Evolutionary conservation across 2,329 filamentous ascomycete genomes (phyloP), one percentile per base, ranked within the genome.

Genomic region (Diaporthe ilicicola): DNA sequence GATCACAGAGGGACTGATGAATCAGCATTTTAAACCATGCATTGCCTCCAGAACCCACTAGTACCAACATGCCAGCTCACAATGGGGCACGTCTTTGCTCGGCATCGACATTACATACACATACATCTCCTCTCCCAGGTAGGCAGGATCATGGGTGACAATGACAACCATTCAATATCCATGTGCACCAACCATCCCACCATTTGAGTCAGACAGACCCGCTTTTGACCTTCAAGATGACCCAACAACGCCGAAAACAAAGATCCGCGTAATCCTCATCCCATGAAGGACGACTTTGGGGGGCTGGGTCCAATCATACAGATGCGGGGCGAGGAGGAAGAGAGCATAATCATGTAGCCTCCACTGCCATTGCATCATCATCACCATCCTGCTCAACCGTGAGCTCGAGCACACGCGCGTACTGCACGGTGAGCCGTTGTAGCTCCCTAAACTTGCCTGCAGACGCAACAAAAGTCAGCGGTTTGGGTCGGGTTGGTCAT

Each of bases 401-500:
- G 46, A 93, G 84, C 69, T 92, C 93, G 27, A 97, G 84, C n/a
- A 94, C 84, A 74, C 93, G 90, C 15, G 95, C 95, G 80, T 98
- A 98, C 73, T 97, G 95, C 32, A 98, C 93, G n/a, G 94, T 97
- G 51, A 98, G 88, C 32, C 96, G 89, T 81, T 99, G 96, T 37
- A 99, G 86, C 79, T 98, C 97, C 70, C 96, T 91, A 82, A 96
- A 95, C 90, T 98, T 98, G 72, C 94, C 94, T 97, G 76, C 48
- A 69, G 39, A 4, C 32, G 67, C 32, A 55, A 5, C 6, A 10
- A 9, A 9, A 55, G 77, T 86, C 79, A 86, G 81, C 51, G 67
- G 29, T 39, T 29, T 48, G 39, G 12, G 3, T 19, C 10, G 1
- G n/a, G n/a, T n/a, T n/a, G n/a, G n/a, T n/a, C n/a, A n/a, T n/a